Evolutionary conservation across 352 stramenopile species (phyloP).

Genomic region (Phytophthora agathidicida): DNA sequence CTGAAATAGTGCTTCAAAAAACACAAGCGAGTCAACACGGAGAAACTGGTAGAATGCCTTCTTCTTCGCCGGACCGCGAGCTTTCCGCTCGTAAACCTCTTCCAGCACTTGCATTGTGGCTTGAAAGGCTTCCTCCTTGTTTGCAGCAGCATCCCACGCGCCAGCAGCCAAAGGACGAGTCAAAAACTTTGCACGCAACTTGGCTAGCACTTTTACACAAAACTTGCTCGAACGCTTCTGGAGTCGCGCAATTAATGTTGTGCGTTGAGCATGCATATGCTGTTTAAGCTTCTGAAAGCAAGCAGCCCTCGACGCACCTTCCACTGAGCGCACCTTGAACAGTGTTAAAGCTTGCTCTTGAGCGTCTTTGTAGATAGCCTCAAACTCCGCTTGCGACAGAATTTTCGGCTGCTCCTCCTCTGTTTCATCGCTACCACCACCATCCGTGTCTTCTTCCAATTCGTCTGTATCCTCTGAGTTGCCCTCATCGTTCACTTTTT

Average conservation of each 20-base stretch:
- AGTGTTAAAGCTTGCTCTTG: constrained; percentile 71
- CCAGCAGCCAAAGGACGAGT: constrained; percentile 45
- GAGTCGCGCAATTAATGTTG: constrained; percentile 54
- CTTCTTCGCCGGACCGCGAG: constrained; percentile 73
- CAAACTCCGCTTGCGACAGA: constrained; percentile 73
- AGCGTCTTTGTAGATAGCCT: constrained; percentile 73
- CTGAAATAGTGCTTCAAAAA: constrained; percentile 59
- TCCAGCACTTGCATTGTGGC: constrained; percentile 57
- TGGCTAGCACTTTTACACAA: constrained; percentile 54
- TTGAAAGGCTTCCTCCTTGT: constrained; percentile 34
- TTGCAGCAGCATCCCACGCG: constrained; percentile 39
- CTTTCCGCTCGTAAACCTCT: constrained; percentile 58
- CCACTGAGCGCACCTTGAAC: constrained; percentile 75
- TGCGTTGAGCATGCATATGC: constrained; percentile 68
- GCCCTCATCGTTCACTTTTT: constrained; percentile 25
- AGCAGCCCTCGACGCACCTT: constrained; percentile 55
- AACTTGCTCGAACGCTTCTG: constrained; percentile 63
- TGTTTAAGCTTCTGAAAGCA: constrained; percentile 83
- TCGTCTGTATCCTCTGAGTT: constrained; percentile 31
- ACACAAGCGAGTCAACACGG: constrained; percentile 50
- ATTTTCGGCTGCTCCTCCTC: constrained; percentile 35
- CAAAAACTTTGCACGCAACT: constrained; percentile 45
- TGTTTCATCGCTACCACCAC: constrained; percentile 10
- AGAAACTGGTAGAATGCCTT: constrained; percentile 74
- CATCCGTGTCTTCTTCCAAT: constrained; percentile 32